Evolutionary conservation across 495 filamentous ascomycete genomes (phyloP), one percentile per base, ranked within the genome.

Genomic region (Mycothermus thermophilus): DNA sequence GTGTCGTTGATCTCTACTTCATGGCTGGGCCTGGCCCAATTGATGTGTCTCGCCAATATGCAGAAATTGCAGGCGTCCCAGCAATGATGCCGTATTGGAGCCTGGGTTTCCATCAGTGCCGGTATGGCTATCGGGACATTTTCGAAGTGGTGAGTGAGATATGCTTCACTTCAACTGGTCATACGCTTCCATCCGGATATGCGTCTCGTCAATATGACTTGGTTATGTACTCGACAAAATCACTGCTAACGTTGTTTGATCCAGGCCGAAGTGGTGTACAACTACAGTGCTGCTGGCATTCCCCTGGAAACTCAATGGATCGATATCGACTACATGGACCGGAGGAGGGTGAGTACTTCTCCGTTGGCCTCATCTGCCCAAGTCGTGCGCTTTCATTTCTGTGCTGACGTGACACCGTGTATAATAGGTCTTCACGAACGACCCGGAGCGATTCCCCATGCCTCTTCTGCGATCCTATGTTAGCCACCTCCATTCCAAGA

Each of bases 271-370:
- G 80, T 77, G 1, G 73, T 90, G 15, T 70, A 74, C 31, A 92
- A 90, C 52, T 90, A 92, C 59, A 78, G 71, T 37, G 50, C 62
- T 20, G 82, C 83, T 8, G 56, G 57, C 6, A 92, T 92, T 41
- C 84, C 84, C 0, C 59, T 93, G 6, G 83, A 93, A 54, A 85
- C 80, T 0, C 83, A 86, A 75, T 92, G 84, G 83, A 88, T 79
- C 3, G 82, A 88, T 47, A 88, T 88, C 32, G 74, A 85, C 47
- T 84, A 87, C 52, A 83, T 85, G 78, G 64, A 76, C 46, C 41
- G 46, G 8, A 59, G 79, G 50, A 63, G 59, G 40, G 62, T 61
- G 17, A 20, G 31, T 34, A n/a, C n/a, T n/a, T n/a, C n/a, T n/a
- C n/a, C n/a, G n/a, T n/a, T n/a, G n/a, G n/a, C n/a, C n/a, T n/a